Evolutionary conservation across 768 basidiomycete species (phyloP), one percentile per base, ranked within the genome.

Genomic region (Terana coerulea): DNA sequence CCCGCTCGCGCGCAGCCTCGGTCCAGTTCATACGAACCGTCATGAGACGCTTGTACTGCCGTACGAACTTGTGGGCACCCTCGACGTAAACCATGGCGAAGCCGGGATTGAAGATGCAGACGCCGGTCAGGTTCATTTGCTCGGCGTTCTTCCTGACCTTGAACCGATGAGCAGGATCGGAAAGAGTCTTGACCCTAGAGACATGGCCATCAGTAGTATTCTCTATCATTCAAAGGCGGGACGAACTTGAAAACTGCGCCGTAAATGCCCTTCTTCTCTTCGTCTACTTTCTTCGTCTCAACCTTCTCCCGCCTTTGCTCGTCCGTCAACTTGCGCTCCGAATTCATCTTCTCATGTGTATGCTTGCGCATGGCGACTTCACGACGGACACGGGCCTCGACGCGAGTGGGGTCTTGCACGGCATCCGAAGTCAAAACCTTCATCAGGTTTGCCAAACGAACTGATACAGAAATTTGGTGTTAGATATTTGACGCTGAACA

Each of bases 141-240:
- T 95, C 90, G 1, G 97, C 97, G 61, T 98, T 98, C 75, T 91
- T 94, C 52, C 90, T 84, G 47, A 98, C 90, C 74, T 98, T 99
- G 77, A 92, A 98, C 54, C 90, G 86, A 61, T 99, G 97, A 10
- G 90, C 77, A 1, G 88, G 92, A 65, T 98, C 94, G n/a, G 84
- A 78, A 40, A 99, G 81, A 49, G 80, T 86, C 65, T 88, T 87
- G 59, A 99, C 77, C 72, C 93, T 92, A 64, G 5, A 34, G 17
- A 25, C 36, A 56, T 17, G 17, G 21, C 37, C 37, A 39, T 22
- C 10, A 21, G 21, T 40, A 24, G 17, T 21, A 29, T 9, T 6
- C 36, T 2, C 26, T 12, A 28, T 25, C 3, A 31, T 51, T 49
- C 31, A 33, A 55, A 35, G 46, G 34, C 25, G 30, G 2, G 22